Conservation (phyloP, 1,284 basidiomycete genomes). For the Peniophora sp. region DNA sequence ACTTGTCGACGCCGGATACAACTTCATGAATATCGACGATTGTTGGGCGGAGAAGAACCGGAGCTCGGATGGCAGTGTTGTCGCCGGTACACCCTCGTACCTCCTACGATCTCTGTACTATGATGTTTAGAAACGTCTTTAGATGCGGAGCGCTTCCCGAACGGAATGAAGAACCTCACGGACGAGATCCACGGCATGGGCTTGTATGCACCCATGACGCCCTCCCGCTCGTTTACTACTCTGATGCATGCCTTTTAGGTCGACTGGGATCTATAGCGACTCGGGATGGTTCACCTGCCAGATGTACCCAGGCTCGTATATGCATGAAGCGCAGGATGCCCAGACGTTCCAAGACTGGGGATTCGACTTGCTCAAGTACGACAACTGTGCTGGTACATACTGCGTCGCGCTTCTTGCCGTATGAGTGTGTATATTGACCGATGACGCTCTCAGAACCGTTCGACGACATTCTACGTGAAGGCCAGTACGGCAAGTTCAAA, state of each 20-base stretch:
- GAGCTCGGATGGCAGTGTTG: constrained; percentile 34
- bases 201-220: constrained; percentile 30
- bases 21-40: constrained; percentile 48
- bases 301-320: constrained; percentile 40
- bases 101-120: not conserved
- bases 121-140: constrained; percentile 12
- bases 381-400: constrained; percentile 6
- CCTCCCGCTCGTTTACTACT: not conserved
- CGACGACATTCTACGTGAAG: constrained; percentile 42
- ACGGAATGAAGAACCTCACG: constrained; percentile 44
- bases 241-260: too few species aligned
- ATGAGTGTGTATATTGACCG: constrained; percentile 24
- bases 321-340: constrained; percentile 38
- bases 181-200: constrained; percentile 42
- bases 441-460: constrained; percentile 42
- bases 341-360: constrained; percentile 49
- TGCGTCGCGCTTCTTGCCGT: not conserved
- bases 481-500: constrained; percentile 36
- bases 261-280: constrained; percentile 27
- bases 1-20: constrained; percentile 41
- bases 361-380: constrained; percentile 50
- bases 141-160: constrained; percentile 38
- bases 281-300: constrained; percentile 45
- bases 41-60: constrained; percentile 49
- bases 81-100: constrained; percentile 26